Evolutionary conservation across 768 basidiomycete species (phyloP).

Genomic region (Lanmaoa pseudosensibilis): DNA sequence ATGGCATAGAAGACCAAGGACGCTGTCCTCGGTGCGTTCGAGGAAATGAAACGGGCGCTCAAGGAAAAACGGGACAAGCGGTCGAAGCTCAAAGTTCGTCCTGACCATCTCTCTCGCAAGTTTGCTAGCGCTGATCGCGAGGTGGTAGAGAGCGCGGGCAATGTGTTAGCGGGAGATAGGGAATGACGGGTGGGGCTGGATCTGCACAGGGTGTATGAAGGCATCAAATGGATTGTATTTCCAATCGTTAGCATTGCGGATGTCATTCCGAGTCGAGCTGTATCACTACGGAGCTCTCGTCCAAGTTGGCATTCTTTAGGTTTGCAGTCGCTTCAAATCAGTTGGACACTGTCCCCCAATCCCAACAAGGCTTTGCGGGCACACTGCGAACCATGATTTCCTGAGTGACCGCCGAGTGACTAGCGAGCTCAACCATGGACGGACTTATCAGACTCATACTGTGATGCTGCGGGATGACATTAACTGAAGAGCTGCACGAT

Average conservation of each 20-base stretch:
- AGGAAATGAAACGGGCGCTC: conserved; percentile 64
- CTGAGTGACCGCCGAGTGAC: too few relatives aligned
- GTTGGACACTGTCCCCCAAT: too few relatives aligned
- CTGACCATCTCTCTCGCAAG: conserved; percentile 27
- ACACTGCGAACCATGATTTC: too few relatives aligned
- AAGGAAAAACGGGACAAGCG: conserved; percentile 42
- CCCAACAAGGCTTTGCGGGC: too few relatives aligned
- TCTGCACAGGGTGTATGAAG: conserved; percentile 40
- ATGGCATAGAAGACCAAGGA: too few relatives aligned
- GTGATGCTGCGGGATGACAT: too few relatives aligned
- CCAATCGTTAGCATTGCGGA: conserved; percentile 36
- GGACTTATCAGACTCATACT: too few relatives aligned
- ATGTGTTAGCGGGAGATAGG: conserved; percentile 17
- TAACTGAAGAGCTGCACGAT: too few relatives aligned
- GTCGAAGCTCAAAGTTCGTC: conserved; percentile 39
- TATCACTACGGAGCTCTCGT: too few relatives aligned
- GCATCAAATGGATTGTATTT: conserved; percentile 51
- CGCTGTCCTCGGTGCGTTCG: conserved; percentile 62
- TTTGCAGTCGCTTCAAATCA: too few relatives aligned
- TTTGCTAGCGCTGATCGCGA: conserved; percentile 11
- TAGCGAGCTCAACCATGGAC: too few relatives aligned
- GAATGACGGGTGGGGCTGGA: conserved; percentile 14
- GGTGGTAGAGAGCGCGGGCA: conserved; percentile 19
- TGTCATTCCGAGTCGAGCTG: not conserved
- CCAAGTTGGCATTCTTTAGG: too few relatives aligned